A percentile compares a stretch with the other conserved stretches of the same genome.
phyloP scores from a whole-genome alignment of 2,329 filamentous ascomycete species.

The Neofusicoccum kwambonambiense region DNA sequence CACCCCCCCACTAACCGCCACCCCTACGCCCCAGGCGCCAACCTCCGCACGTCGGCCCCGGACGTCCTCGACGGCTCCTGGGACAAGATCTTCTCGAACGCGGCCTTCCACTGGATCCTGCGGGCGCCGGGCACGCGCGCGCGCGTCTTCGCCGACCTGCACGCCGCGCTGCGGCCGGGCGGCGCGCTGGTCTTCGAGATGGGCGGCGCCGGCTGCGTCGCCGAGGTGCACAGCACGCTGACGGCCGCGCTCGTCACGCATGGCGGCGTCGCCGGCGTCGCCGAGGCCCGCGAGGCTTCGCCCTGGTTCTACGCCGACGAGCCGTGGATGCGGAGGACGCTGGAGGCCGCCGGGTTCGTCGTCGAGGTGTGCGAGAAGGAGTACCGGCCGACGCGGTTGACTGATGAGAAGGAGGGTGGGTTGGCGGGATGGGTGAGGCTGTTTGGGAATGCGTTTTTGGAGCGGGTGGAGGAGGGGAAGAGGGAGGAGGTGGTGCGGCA shows the following conservation, averaged over 20 bases:
- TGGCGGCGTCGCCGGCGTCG: conserved; percentile 50
- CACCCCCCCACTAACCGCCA: too few species aligned
- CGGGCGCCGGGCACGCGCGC: conserved; percentile 44
- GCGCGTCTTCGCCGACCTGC: conserved; percentile 55
- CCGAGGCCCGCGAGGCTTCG: conserved; percentile 49
- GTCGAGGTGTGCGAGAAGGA: conserved; percentile 57
- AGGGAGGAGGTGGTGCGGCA: conserved; percentile 56
- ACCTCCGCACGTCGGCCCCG: conserved; percentile 22
- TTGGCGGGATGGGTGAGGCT: conserved; percentile 65
- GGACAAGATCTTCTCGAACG: conserved; percentile 45
- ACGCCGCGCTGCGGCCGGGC: conserved; percentile 53
- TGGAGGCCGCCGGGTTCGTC: conserved; percentile 42
- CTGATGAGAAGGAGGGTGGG: conserved; percentile 49
- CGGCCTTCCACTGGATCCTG: conserved; percentile 51
- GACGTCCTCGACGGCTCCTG: conserved; percentile 26
- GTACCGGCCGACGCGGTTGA: conserved; percentile 61
- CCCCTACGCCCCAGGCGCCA: conserved; percentile 3
- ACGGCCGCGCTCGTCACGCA: conserved; percentile 52
- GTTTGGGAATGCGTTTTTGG: conserved; percentile 61
- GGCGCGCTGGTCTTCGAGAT: conserved; percentile 67
- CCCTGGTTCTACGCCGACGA: conserved; percentile 75
- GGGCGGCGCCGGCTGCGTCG: conserved; percentile 68
- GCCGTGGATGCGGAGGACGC: conserved; percentile 49
- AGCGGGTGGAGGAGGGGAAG: conserved; percentile 49
- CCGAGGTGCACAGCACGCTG: conserved; percentile 61